Evolutionary conservation across 495 filamentous ascomycete genomes (phyloP).

Genomic region (Evernia prunastri): DNA sequence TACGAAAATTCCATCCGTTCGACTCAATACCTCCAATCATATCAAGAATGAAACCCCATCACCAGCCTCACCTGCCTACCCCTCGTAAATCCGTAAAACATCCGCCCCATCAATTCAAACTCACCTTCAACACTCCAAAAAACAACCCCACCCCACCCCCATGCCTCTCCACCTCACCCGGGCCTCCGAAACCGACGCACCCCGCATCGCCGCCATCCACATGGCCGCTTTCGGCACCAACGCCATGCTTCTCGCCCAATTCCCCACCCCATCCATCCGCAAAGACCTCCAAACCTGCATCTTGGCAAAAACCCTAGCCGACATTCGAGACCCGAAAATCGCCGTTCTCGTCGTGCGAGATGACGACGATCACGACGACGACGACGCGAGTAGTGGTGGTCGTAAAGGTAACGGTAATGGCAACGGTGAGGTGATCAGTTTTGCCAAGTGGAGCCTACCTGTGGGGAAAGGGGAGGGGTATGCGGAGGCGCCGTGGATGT

Average conservation of each 20-base stretch:
- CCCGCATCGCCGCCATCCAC: constrained; percentile 39
- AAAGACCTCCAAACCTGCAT: constrained; percentile 26
- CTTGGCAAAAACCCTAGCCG: constrained; percentile 24
- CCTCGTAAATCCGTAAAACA: neutral
- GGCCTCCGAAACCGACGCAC: constrained; percentile 26
- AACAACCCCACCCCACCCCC: neutral
- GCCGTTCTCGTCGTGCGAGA: constrained; percentile 35
- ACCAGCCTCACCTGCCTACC: neutral
- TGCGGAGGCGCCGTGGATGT: constrained; percentile 23
- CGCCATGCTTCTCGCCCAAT: constrained; percentile 38
- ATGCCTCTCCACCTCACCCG: constrained; percentile 5
- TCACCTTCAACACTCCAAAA: neutral
- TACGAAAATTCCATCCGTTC: neutral
- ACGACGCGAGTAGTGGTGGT: too few species aligned
- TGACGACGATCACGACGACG: constrained; percentile 24
- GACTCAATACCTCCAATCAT: neutral
- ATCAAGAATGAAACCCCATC: neutral
- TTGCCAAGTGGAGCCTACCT: constrained; percentile 39
- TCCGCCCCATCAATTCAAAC: neutral
- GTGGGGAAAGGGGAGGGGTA: constrained; percentile 8
- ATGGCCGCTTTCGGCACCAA: constrained; percentile 40
- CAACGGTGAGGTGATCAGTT: constrained; percentile 24
- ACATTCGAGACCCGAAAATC: constrained; percentile 25
- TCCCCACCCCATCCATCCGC: constrained; percentile 33
- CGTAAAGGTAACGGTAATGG: too few species aligned